Evolutionary conservation across 2,329 filamentous ascomycete species (phyloP).

Genomic region (Scopulariopsis brevicaulis): DNA sequence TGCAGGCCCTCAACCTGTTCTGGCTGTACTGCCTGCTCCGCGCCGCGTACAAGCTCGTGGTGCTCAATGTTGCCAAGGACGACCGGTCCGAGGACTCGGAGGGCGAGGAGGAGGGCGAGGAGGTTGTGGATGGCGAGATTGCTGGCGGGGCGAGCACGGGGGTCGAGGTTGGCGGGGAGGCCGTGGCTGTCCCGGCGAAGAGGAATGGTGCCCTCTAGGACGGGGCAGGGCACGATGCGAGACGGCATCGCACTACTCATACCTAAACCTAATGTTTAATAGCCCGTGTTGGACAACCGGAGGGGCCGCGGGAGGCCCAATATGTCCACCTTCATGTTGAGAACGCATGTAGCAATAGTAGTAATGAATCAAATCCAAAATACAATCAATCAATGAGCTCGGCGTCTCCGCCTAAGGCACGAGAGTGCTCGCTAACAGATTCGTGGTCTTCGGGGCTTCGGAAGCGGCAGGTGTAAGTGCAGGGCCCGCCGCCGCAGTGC

Average conservation of each 20-base stretch:
- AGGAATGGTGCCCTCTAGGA: not conserved
- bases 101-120: conserved; percentile 35
- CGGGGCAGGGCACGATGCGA: not conserved
- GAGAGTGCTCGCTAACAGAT: no score
- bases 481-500: no score
- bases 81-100: conserved; percentile 62
- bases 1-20: conserved; percentile 70
- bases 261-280: not conserved
- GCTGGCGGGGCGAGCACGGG: not conserved
- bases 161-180: not conserved
- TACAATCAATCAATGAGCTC: not conserved
- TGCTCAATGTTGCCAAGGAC: conserved; percentile 50
- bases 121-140: not conserved
- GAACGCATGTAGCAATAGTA: not conserved
- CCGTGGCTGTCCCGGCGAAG: not conserved
- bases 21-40: conserved; percentile 71
- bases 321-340: not conserved
- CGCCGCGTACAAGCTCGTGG: conserved; percentile 62
- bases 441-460: no score
- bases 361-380: not conserved
- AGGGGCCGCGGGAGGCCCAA: not conserved
- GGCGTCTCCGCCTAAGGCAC: no score
- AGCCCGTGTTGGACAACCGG: not conserved
- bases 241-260: not conserved
- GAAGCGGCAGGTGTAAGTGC: no score